These are phyloP conservation scores for Sclerotinia nivalis DNA, from an alignment of 2,329 filamentous ascomycete genomes.

Conservation along the genomic window DNA sequence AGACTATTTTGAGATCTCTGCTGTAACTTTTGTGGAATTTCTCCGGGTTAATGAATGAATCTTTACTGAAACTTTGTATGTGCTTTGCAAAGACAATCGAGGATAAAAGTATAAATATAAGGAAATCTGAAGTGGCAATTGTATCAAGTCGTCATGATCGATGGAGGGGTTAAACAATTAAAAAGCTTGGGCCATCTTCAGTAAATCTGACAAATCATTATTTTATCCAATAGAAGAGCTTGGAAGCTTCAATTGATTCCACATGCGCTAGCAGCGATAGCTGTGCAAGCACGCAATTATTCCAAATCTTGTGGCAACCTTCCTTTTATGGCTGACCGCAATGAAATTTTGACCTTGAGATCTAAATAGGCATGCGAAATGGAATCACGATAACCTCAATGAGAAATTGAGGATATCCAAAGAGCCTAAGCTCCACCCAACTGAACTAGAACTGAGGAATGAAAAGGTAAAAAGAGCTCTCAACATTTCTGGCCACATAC, in stretches of 20 bases:
- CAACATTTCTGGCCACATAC: neutral
- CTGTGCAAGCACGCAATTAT: conserved; percentile 6
- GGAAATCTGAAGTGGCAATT: conserved; percentile 17
- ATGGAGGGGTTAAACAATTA: conserved; percentile 3
- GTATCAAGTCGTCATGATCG: conserved; percentile 10
- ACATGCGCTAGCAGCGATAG: neutral
- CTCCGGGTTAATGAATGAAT: neutral
- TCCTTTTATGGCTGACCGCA: conserved; percentile 10
- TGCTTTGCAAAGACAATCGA: neutral
- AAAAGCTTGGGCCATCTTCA: neutral
- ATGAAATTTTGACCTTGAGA: neutral
- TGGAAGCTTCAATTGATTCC: conserved; percentile 2
- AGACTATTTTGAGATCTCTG: neutral
- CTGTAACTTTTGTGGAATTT: neutral
- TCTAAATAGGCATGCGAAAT: neutral
- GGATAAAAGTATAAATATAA: conserved; percentile 9
- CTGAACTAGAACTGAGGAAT: neutral
- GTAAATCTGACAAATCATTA: conserved; percentile 4
- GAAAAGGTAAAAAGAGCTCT: neutral
- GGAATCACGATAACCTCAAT: neutral
- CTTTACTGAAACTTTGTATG: neutral
- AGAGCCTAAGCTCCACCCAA: neutral
- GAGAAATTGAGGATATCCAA: neutral
- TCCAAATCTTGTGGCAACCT: neutral
- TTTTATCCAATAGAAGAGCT: conserved; percentile 4